phyloP scores from a whole-genome alignment of 345 rosid species.

The Physaria fendleri region DNA sequence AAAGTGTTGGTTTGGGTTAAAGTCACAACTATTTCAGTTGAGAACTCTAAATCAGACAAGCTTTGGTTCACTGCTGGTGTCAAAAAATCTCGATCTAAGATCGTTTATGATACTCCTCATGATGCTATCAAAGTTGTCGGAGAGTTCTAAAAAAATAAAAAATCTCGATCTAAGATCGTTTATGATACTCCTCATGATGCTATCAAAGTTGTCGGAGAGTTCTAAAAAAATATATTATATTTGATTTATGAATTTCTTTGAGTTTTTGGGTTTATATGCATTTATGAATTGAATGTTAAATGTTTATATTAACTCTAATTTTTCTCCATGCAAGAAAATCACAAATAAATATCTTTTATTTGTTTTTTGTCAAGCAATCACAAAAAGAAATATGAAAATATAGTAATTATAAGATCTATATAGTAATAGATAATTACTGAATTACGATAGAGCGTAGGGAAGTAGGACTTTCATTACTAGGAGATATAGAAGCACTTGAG shows the following conservation, averaged over 20 bases:
- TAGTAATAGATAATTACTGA: neutral
- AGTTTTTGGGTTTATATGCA: conserved; percentile 16
- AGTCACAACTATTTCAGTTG: conserved; percentile 65
- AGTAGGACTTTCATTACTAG: neutral
- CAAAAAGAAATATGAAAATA: too few species aligned
- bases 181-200: conserved; percentile 57
- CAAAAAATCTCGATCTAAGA: conserved; percentile 72
- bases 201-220: conserved; percentile 64
- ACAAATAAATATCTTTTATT: neutral
- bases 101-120: conserved; percentile 53
- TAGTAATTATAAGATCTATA: too few species aligned
- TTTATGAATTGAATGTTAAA: too few species aligned
- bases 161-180: conserved; percentile 64
- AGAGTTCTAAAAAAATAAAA: conserved; percentile 83
- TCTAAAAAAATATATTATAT: conserved; percentile 37
- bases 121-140: conserved; percentile 58
- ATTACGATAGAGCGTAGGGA: conserved; percentile 5
- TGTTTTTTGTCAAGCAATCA: too few species aligned
- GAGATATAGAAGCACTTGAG: neutral
- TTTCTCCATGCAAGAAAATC: conserved; percentile 1
- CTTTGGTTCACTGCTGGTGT: conserved; percentile 95
- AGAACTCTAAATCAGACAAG: conserved; percentile 78
- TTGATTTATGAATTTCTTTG: conserved; percentile 13
- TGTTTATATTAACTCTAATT: neutral
- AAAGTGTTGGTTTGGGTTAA: conserved; percentile 92